phyloP scores from a whole-genome alignment of 2,329 filamentous ascomycete species.

The Botrytis hyacinthi region DNA sequence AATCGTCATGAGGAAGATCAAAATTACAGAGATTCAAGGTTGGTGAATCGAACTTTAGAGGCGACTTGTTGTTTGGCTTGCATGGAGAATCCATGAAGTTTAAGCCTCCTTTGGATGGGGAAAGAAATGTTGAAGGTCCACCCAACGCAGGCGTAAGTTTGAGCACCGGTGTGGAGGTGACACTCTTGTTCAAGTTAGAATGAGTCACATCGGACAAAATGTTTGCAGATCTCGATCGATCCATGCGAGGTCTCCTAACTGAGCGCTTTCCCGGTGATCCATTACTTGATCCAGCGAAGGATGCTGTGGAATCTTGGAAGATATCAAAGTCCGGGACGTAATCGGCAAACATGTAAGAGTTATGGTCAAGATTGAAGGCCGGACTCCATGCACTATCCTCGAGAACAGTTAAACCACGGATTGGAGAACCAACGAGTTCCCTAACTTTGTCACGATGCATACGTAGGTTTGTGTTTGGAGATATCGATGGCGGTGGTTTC shows the following conservation, averaged over 20 bases:
- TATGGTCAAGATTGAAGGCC: slow-evolving; percentile 61
- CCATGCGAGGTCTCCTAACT: slow-evolving; percentile 56
- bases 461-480: slow-evolving; percentile 87
- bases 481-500: slow-evolving; percentile 66
- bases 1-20: slow-evolving; percentile 46
- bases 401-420: slow-evolving; percentile 53
- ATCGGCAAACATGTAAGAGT: slow-evolving; percentile 50
- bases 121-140: slow-evolving; percentile 44
- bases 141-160: slow-evolving; percentile 45
- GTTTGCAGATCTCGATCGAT: slow-evolving; percentile 61
- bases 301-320: slow-evolving; percentile 47
- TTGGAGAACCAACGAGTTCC: slow-evolving; percentile 77
- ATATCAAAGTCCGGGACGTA: slow-evolving; percentile 59
- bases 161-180: slow-evolving; percentile 51
- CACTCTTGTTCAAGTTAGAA: slow-evolving; percentile 49
- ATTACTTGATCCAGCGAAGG: slow-evolving; percentile 47
- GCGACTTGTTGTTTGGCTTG: slow-evolving; percentile 44
- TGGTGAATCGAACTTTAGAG: slow-evolving; percentile 32
- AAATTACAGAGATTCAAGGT: slow-evolving; percentile 30
- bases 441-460: slow-evolving; percentile 82
- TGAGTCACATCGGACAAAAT: slow-evolving; percentile 56
- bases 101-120: slow-evolving; percentile 56
- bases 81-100: slow-evolving; percentile 49
- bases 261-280: slow-evolving; percentile 68
- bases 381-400: slow-evolving; percentile 62